Conservation (phyloP, 192 early-diverging fungal species). For the Coemansia sp. region DNA sequence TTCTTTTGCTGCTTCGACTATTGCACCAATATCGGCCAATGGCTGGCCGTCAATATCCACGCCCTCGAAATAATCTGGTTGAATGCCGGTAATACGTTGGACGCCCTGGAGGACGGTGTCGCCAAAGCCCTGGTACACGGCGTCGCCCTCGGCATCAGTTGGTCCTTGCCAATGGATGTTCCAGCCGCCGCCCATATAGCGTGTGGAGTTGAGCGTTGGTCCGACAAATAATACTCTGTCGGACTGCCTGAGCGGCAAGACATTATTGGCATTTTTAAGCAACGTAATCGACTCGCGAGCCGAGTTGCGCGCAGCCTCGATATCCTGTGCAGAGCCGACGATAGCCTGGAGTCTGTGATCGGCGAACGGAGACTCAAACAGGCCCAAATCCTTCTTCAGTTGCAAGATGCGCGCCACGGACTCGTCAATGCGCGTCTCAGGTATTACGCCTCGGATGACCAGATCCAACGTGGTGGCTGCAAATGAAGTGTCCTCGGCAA, state of each 20-base stretch:
- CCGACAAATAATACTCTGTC: constrained; percentile 59
- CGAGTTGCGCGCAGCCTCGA: constrained; percentile 52
- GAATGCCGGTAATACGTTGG: constrained; percentile 20
- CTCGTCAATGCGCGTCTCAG: constrained; percentile 48
- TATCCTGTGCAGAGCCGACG: constrained; percentile 56
- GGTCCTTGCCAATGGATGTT: constrained; percentile 65
- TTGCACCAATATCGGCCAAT: constrained; percentile 47
- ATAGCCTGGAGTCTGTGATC: constrained; percentile 35
- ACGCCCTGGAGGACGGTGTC: constrained; percentile 42
- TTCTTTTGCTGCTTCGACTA: constrained; percentile 19
- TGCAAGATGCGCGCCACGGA: constrained; percentile 60
- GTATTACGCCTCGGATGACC: constrained; percentile 36
- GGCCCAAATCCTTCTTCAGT: constrained; percentile 65
- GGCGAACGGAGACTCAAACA: constrained; percentile 53
- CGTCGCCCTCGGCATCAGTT: constrained; percentile 40
- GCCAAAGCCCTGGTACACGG: constrained; percentile 50
- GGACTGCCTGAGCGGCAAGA: constrained; percentile 49
- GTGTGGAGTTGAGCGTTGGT: constrained; percentile 58
- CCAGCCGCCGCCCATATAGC: constrained; percentile 61
- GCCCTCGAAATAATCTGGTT: constrained; percentile 29
- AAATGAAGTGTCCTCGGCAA: constrained; percentile 59
- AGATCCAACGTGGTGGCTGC: constrained; percentile 36
- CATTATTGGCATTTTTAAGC: constrained; percentile 55
- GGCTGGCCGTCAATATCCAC: constrained; percentile 55
- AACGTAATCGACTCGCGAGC: constrained; percentile 60